Percentiles rank a stretch among this genome's conserved stretches.
phyloP scores from a whole-genome alignment of 768 basidiomycete species.

The Phaeotremella skinneri region DNA sequence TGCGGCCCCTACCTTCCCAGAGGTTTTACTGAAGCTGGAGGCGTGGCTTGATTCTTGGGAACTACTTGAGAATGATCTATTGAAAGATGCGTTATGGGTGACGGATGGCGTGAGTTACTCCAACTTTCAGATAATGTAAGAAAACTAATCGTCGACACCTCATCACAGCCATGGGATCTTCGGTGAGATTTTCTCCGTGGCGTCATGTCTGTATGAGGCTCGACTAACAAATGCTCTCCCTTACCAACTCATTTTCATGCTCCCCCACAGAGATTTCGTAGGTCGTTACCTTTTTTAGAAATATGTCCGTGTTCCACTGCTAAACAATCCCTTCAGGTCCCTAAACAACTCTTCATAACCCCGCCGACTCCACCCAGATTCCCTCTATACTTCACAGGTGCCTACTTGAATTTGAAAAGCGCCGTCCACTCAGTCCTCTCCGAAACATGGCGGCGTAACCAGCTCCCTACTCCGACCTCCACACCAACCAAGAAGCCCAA shows the following conservation, averaged over 20 bases:
- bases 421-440: conserved; percentile 44
- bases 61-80: conserved; percentile 55
- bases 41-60: conserved; percentile 69
- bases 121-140: not conserved
- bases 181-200: conserved; percentile 18
- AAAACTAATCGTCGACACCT: not conserved
- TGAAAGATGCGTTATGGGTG: conserved; percentile 46
- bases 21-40: conserved; percentile 64
- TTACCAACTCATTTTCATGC: conserved; percentile 1
- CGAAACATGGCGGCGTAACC: conserved; percentile 29
- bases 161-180: conserved; percentile 46
- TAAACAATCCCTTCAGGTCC: conserved; percentile 25
- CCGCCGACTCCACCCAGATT: conserved; percentile 27
- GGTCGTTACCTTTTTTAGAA: conserved; percentile 7
- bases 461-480: conserved; percentile 24
- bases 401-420: conserved; percentile 48
- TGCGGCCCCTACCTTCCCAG: conserved; percentile 68
- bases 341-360: conserved; percentile 50
- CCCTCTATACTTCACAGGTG: conserved; percentile 43
- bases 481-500: conserved; percentile 16
- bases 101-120: conserved; percentile 47
- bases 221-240: too few species aligned
- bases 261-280: conserved; percentile 42
- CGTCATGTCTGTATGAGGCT: conserved; percentile 7
- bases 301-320: not conserved